Percentiles rank a stretch among this genome's conserved stretches.
These are phyloP conservation scores for Solanum medicagineum DNA, from an alignment of 257 asterid genomes.

Conservation along the genomic window DNA sequence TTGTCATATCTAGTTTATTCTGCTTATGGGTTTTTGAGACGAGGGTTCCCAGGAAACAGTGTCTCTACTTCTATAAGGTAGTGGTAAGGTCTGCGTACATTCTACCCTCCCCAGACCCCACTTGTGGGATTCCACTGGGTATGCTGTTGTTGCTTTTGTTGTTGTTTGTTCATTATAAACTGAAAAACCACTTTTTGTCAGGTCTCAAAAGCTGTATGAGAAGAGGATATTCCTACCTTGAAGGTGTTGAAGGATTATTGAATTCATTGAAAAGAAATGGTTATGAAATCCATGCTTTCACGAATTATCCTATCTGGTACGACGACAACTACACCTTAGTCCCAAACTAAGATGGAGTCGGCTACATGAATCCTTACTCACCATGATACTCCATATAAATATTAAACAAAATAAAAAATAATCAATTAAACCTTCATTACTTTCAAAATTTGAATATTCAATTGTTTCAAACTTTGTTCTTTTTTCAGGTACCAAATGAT, in stretches of 20 bases:
- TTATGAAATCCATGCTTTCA: conserved; percentile 75
- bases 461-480: not conserved
- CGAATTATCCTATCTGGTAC: conserved; percentile 93
- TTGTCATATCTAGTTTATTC: no score
- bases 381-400: not conserved
- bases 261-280: conserved; percentile 57
- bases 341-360: not conserved
- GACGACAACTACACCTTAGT: not conserved
- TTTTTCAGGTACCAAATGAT: conserved; percentile 68
- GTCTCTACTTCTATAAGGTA: no score
- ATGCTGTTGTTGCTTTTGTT: no score
- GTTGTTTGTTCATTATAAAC: not conserved
- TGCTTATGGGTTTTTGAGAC: no score
- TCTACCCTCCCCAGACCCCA: no score
- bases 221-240: conserved; percentile 60
- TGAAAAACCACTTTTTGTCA: conserved; percentile 13
- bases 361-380: not conserved
- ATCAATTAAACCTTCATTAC: not conserved
- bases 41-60: no score
- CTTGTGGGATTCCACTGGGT: no score
- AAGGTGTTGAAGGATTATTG: conserved; percentile 72
- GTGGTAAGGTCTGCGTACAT: no score
- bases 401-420: not conserved
- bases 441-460: not conserved
- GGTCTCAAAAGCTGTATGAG: conserved; percentile 81